Base-by-base conservation (phyloP, 2,329 filamentous ascomycete genomes). In the Aureobasidium sp. region DNA sequence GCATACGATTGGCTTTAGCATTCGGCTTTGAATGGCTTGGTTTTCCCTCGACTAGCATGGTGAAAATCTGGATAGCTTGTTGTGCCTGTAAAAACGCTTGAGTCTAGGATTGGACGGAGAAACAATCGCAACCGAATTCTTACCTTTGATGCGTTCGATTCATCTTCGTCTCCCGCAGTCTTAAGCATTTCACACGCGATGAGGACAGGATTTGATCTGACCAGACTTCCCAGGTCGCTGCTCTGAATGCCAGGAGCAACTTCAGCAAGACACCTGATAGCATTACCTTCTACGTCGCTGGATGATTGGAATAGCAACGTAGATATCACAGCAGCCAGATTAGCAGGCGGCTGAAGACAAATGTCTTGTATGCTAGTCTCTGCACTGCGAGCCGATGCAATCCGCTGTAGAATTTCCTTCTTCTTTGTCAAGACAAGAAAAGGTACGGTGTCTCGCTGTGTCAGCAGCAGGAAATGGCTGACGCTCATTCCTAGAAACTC, bases 111-210 rank as follows among this genome's bases (percentile, higher is more conserved):
- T 9, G 70, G 69, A 55, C 46, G 64, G 43, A 17, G 20, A 24
- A 26, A 13, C 41, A 44, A 12, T 24, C 13, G 10, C 20, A 46
- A 29, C 59, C 53, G 4, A 59, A 43, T 63, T 70, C 83, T 74
- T 76, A 91, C 88, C 66, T 83, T 78, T 61, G 76, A 73, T 61
- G 78, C 80, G 55, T 79, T 78, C 17, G 76, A 72, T 13, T 79
- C 76, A 5, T 81, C 76, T 78, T 85, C 85, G 69, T 93, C 90
- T 0, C 86, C 90, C 32, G 89, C 86, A 37, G 84, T 81, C 73
- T 93, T 94, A 10, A 99, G 79, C 17, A 97, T 82, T 72, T 96
- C 90, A 66, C 92, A 86, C 4, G 89, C 86, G 50, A 90, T 87
- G 10, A 84, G 77, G 26, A 92, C 86, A 2, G 91, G 87, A 67